Conservation (phyloP, 371 early-diverging fungal species). For the Mortierella sp. region DNA sequence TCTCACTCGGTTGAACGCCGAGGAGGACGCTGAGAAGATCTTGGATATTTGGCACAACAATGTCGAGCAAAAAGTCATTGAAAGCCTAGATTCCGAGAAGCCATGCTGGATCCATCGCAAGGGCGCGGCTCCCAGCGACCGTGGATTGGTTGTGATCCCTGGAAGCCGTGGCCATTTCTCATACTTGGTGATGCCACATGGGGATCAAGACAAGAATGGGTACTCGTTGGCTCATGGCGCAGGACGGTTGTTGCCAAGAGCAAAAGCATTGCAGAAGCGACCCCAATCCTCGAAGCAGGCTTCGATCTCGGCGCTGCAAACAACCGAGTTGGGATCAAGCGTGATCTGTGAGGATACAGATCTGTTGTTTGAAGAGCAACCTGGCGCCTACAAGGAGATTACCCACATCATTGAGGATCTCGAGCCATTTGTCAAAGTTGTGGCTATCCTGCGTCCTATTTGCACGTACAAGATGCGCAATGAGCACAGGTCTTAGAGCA, state of each 20-base stretch:
- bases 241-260: conserved; percentile 61
- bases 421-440: conserved; percentile 53
- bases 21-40: conserved; percentile 50
- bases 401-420: conserved; percentile 63
- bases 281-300: conserved; percentile 44
- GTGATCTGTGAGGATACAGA: conserved; percentile 66
- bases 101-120: conserved; percentile 63
- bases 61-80: conserved; percentile 51
- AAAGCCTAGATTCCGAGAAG: conserved; percentile 19
- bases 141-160: conserved; percentile 67
- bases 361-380: conserved; percentile 66
- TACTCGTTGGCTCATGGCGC: conserved; percentile 70
- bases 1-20: conserved; percentile 50
- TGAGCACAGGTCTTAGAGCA: conserved; percentile 30
- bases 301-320: conserved; percentile 52
- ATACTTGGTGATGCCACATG: conserved; percentile 63
- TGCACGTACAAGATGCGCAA: conserved; percentile 68
- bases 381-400: conserved; percentile 69
- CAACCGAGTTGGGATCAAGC: conserved; percentile 59
- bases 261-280: conserved; percentile 57
- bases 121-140: conserved; percentile 67
- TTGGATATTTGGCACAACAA: conserved; percentile 70
- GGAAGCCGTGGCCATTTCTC: conserved; percentile 66
- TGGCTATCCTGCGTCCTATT: conserved; percentile 63
- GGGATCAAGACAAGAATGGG: conserved; percentile 54